phyloP scores from a whole-genome alignment of 352 stramenopile genomes.

The Globisporangium lucens region DNA sequence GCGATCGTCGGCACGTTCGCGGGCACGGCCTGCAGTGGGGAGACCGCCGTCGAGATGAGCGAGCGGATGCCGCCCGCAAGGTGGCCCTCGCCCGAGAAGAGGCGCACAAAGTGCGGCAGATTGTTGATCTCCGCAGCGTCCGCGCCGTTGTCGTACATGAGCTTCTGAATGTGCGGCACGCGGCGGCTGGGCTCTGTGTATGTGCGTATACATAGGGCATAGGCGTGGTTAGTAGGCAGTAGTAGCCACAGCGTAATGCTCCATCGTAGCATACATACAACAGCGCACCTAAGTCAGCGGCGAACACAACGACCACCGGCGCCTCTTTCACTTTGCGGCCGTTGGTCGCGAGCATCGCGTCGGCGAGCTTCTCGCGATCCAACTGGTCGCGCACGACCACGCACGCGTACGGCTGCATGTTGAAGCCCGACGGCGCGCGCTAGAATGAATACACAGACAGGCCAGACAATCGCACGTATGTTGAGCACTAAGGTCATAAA shows the following conservation, averaged over 20 bases:
- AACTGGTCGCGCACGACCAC: slow-evolving; percentile 68
- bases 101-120: slow-evolving; percentile 54
- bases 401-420: slow-evolving; percentile 76
- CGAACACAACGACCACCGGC: slow-evolving; percentile 78
- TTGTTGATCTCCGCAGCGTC: slow-evolving; percentile 46
- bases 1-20: slow-evolving; percentile 61
- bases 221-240: neutral
- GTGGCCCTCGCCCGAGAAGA: slow-evolving; percentile 71
- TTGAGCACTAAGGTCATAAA: neutral
- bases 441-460: slow-evolving; percentile 15
- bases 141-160: slow-evolving; percentile 57
- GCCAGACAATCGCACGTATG: neutral
- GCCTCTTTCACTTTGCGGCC: slow-evolving; percentile 70
- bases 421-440: slow-evolving; percentile 77
- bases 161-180: slow-evolving; percentile 64
- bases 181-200: slow-evolving; percentile 66
- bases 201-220: neutral
- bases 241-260: neutral
- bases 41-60: slow-evolving; percentile 57
- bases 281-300: slow-evolving; percentile 55
- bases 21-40: slow-evolving; percentile 59
- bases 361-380: slow-evolving; percentile 63
- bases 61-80: slow-evolving; percentile 51
- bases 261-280: neutral
- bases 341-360: slow-evolving; percentile 80